Percentiles rank a stretch among this genome's conserved stretches.
phyloP scores from a whole-genome alignment of 805 yeast genomes.

The Barnettozyma siamensis region DNA sequence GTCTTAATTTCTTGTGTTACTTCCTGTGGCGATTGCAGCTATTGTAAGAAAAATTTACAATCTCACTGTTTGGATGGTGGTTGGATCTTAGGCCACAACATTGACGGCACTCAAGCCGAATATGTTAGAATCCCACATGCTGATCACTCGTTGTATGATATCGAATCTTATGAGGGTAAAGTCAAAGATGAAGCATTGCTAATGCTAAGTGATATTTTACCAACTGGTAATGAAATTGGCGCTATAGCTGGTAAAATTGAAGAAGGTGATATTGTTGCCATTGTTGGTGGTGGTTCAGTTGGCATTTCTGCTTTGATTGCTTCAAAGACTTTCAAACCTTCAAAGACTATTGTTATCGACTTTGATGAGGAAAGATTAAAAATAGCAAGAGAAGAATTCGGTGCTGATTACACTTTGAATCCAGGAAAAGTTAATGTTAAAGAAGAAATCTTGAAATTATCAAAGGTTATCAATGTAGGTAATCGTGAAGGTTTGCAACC shows the following conservation, averaged over 20 bases:
- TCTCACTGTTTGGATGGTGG: slow-evolving; percentile 56
- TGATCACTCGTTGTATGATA: slow-evolving; percentile 31
- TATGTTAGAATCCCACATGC: slow-evolving; percentile 50
- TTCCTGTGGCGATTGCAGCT: slow-evolving; percentile 53
- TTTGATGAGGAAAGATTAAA: slow-evolving; percentile 52
- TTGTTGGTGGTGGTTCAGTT: slow-evolving; percentile 65
- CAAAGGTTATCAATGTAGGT: slow-evolving; percentile 21
- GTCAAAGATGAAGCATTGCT: slow-evolving; percentile 46
- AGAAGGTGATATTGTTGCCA: slow-evolving; percentile 54
- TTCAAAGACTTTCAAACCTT: slow-evolving; percentile 50
- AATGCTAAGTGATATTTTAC: slow-evolving; percentile 59
- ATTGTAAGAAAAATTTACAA: slow-evolving; percentile 49
- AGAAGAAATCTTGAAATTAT: slow-evolving; percentile 32
- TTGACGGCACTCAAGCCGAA: slow-evolving; percentile 67
- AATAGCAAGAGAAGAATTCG: slow-evolving; percentile 49
- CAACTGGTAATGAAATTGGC: slow-evolving; percentile 65
- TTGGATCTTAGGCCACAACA: slow-evolving; percentile 49
- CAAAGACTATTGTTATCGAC: slow-evolving; percentile 51
- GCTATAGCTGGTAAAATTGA: slow-evolving; percentile 48
- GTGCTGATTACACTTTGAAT: slow-evolving; percentile 54
- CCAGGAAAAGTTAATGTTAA: slow-evolving; percentile 39
- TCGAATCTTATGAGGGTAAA: slow-evolving; percentile 28
- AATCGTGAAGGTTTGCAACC: slow-evolving; percentile 28
- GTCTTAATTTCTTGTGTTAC: slow-evolving; percentile 65
- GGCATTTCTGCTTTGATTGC: slow-evolving; percentile 58